Evolutionary conservation across 257 asterid species (phyloP).

Genomic region (Verbascum thapsus): DNA sequence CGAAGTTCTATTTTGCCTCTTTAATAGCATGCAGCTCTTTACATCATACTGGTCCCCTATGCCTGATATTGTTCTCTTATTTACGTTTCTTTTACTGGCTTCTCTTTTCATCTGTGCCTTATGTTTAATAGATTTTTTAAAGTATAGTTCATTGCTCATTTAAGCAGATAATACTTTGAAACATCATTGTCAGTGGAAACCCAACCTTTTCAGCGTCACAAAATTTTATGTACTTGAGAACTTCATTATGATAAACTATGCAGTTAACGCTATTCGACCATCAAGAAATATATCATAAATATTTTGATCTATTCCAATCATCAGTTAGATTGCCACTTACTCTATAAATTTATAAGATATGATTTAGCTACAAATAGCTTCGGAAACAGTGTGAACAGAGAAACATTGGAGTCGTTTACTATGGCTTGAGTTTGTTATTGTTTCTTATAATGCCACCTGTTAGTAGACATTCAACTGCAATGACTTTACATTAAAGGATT

Average conservation of each 20-base stretch:
- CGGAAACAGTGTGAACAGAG: neutral
- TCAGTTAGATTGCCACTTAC: slow-evolving; percentile 10
- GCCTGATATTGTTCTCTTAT: slow-evolving; percentile 10
- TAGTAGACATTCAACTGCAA: too few species aligned
- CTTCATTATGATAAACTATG: neutral
- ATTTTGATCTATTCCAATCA: neutral
- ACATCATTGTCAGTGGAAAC: neutral
- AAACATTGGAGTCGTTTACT: neutral
- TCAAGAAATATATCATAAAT: too few species aligned
- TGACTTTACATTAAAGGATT: too few species aligned
- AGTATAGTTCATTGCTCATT: neutral
- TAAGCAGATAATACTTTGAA: neutral
- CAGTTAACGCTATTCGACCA: neutral
- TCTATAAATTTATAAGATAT: neutral
- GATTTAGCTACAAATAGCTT: neutral
- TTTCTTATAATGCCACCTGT: too few species aligned
- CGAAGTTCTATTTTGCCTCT: neutral
- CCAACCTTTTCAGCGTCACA: neutral
- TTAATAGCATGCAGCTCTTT: neutral
- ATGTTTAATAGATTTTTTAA: slow-evolving; percentile 14
- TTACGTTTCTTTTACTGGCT: neutral
- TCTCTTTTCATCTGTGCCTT: neutral
- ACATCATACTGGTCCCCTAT: neutral
- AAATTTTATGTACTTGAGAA: neutral
- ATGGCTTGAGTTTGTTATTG: neutral